Conservation (phyloP, 164 flowering plant genomes). For the Berberis thunbergii region DNA sequence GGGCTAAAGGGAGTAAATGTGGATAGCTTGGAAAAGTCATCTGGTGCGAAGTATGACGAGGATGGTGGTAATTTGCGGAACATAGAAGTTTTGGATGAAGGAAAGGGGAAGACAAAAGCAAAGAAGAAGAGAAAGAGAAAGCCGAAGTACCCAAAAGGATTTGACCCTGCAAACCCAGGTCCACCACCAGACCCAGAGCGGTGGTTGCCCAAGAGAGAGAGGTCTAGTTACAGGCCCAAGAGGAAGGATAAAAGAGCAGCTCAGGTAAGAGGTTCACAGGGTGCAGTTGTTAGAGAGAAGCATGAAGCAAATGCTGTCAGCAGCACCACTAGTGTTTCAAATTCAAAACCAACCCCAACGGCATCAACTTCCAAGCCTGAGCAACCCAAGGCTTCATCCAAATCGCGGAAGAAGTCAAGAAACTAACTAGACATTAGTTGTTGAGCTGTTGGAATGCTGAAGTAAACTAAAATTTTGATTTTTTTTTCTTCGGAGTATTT, state of each 20-base stretch:
- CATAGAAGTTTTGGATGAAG: slow-evolving; percentile 40
- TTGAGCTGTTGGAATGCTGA: too few species aligned
- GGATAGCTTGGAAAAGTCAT: slow-evolving; percentile 69
- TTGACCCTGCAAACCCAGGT: slow-evolving; percentile 90
- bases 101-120: slow-evolving; percentile 47
- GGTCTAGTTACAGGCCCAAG: slow-evolving; percentile 88
- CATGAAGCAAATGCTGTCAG: slow-evolving; percentile 33
- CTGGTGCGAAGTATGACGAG: slow-evolving; percentile 68
- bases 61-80: slow-evolving; percentile 14
- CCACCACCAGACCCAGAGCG: slow-evolving; percentile 97
- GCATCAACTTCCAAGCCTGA: slow-evolving; percentile 37
- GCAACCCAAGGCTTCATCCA: slow-evolving; percentile 45
- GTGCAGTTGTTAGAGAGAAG: slow-evolving; percentile 75
- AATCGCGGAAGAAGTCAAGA: slow-evolving; percentile 77
- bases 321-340: slow-evolving; percentile 16
- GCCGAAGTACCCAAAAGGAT: slow-evolving; percentile 92
- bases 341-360: slow-evolving; percentile 36
- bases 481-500: neutral
- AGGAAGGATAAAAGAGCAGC: slow-evolving; percentile 93
- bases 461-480: neutral
- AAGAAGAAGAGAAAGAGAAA: slow-evolving; percentile 96
- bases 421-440: slow-evolving; percentile 14
- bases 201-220: slow-evolving; percentile 92
- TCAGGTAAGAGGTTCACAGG: slow-evolving; percentile 93
- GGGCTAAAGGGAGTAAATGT: slow-evolving; percentile 69